A percentile compares a stretch with the other conserved stretches of the same genome.
Conservation (phyloP, 225 moss, liverwort and hornwort genomes). For the Pseudisothecium myosuroides region DNA sequence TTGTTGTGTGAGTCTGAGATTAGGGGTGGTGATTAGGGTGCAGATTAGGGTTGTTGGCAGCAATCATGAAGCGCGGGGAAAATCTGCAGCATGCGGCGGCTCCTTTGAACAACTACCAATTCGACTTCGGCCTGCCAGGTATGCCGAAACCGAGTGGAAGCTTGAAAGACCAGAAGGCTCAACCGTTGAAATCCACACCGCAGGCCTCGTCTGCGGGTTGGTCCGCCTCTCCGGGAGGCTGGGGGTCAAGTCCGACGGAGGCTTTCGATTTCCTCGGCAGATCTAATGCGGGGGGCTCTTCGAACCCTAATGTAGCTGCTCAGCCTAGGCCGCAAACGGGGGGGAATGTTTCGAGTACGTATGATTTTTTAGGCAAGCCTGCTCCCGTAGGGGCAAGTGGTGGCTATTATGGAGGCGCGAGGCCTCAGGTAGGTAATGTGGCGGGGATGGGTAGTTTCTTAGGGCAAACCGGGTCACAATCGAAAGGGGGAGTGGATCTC, state of each 20-base stretch:
- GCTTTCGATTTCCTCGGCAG: constrained; percentile 26
- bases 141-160: constrained; percentile 70
- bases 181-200: constrained; percentile 31
- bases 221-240: constrained; percentile 54
- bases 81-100: constrained; percentile 63
- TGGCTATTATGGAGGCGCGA: constrained; percentile 19
- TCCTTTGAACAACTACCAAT: constrained; percentile 82
- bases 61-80: constrained; percentile 74
- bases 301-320: constrained; percentile 16
- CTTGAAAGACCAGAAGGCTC: constrained; percentile 78
- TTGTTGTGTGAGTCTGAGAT: not conserved
- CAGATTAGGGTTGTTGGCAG: not conserved
- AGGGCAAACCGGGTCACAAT: constrained; percentile 15
- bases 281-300: constrained; percentile 21
- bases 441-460: constrained; percentile 24
- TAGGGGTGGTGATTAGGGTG: not conserved
- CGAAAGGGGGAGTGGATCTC: constrained; percentile 39
- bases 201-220: constrained; percentile 45
- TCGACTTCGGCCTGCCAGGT: constrained; percentile 85
- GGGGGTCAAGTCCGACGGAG: constrained; percentile 19
- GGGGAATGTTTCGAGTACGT: constrained; percentile 19
- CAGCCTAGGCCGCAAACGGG: constrained; percentile 17
- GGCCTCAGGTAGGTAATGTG: constrained; percentile 35
- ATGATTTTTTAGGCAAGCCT: constrained; percentile 36
- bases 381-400: constrained; percentile 15